Evolutionary conservation across 441 rosid species (phyloP), one percentile per base, ranked within the genome.

Genomic region (Adansonia madagascariensis): DNA sequence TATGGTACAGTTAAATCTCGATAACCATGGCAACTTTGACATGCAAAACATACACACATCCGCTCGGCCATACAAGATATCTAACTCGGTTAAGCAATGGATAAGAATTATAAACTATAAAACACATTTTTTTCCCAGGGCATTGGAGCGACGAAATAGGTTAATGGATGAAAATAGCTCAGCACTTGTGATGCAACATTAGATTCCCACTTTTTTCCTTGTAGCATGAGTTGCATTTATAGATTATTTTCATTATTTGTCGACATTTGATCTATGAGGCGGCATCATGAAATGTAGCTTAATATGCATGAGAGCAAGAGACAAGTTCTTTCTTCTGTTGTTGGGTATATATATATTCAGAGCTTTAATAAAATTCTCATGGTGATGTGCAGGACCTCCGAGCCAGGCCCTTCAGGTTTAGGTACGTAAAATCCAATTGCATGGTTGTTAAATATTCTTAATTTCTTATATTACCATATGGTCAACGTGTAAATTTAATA

Each of bases 331-430:
- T 8, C 31, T 22, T 53, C 73, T 60, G 60, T 73, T 69, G 57
- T 14, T 60, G 53, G 49, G 20, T 71, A 20, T 55, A 35, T 35
- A 35, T 74, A 35, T 55, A 15, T 67, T 22, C 72, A 9, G 31
- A 14, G 47, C 41, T 55, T 8, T 84, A 75, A 76, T 75, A 52
- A 68, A 74, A 52, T 39, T 22, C 59, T 71, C 75, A 75, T 73
- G 11, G 35, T 39, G 49, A 65, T 50, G 46, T 83, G 80, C 86
- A 87, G 90, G 75, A 76, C 87, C 57, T 75, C 83, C 1, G 84
- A 85, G 41, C 81, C 71, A 56, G 78, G 79, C 61, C 77, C 76
- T 62, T 77, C 80, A 61, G 61, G 72, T 74, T 76, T 85, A 43
- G 90, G 89, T 86, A 81, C 0, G 73, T 75, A 77, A 35, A 72